Conservation (phyloP, 1,284 basidiomycete genomes). For the Tilletiopsis washingtonensis region DNA sequence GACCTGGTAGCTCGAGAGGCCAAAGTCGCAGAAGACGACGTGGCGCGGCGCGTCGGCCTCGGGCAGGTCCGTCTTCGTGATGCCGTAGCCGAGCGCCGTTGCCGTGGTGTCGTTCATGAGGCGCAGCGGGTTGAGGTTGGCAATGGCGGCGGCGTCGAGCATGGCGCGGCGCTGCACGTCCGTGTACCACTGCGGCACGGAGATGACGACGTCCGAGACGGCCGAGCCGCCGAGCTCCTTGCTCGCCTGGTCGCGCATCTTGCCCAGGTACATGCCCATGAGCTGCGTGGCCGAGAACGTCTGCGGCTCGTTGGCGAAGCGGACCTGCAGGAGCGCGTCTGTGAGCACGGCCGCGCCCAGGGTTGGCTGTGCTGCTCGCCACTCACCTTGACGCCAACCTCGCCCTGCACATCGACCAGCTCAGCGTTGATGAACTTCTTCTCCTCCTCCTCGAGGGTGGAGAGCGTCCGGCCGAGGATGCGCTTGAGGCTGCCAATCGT, state of each 20-base stretch:
- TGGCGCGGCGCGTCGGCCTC: constrained; percentile 43
- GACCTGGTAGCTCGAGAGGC: constrained; percentile 47
- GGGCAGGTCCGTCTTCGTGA: constrained; percentile 47
- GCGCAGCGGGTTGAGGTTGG: constrained; percentile 44
- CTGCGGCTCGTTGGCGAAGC: constrained; percentile 40
- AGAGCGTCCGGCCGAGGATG: constrained; percentile 38
- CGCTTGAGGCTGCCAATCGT: constrained; percentile 47
- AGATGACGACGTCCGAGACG: constrained; percentile 45
- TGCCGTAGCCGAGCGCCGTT: constrained; percentile 44
- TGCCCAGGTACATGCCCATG: constrained; percentile 45
- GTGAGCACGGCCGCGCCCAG: not conserved
- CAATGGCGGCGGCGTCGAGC: constrained; percentile 45
- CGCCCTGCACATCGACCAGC: constrained; percentile 43
- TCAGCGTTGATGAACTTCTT: constrained; percentile 46
- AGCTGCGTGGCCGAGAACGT: constrained; percentile 45
- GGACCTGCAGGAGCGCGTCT: too few species aligned
- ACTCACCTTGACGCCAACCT: constrained; percentile 40
- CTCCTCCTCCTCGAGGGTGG: constrained; percentile 40
- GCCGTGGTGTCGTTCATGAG: constrained; percentile 47
- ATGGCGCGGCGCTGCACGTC: constrained; percentile 43
- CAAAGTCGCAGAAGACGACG: constrained; percentile 46
- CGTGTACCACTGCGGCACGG: constrained; percentile 46
- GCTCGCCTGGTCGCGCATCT: constrained; percentile 43
- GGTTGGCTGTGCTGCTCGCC: not conserved
- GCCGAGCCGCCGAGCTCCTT: constrained; percentile 38